Evolutionary conservation across 257 asterid genomes (phyloP), one percentile per base, ranked within the genome.

Genomic region (Scutellaria baicalensis): DNA sequence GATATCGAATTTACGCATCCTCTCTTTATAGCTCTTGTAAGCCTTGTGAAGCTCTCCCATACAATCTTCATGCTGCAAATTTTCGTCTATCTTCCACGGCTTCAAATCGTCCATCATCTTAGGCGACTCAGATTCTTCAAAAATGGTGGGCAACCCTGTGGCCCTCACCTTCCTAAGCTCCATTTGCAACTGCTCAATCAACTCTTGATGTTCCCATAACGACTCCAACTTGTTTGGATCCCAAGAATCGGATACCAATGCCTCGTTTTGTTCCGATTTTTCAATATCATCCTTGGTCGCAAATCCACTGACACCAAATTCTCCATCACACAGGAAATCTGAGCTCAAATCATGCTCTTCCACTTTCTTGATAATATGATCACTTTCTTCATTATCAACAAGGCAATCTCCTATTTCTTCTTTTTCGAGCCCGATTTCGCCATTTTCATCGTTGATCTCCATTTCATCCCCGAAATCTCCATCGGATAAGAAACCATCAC

Each of bases 161-260:
- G 91, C 96, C 66, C 79, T 76, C 20, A 85, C 96, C 73, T 89
- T 91, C 36, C 56, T 73, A 0, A 93, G 90, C 57, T 93, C 98
- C 94, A 87, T 87, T 67, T 86, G 84, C 84, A 91, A 66, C 68
- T 93, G 98, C 69, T 93, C 98, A 3, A 93, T 80, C 84, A 93
- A 71, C 7, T 93, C 98, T 78, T 91, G 97, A 84, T 93, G 97
- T 61, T 93, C 98, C 98, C 96, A 93, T 57, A 93, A 74, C 4
- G 87, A 72, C 74, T 92, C 97, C 78, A 89, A 63, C 33, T 82
- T 82, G 79, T 81, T 83, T 5, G 73, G 69, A 57, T 91, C 95
- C n/a, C 31, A 85, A 2, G 45, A 38, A n/a, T 73, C 79, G 17
- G 64, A 42, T 23, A 16, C 58, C 0, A 70, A 62, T 13, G 81